Evolutionary conservation across 176 grass and related monocot species (phyloP), one percentile per base, ranked within the genome.

Genomic region (Zoysia japonica): DNA sequence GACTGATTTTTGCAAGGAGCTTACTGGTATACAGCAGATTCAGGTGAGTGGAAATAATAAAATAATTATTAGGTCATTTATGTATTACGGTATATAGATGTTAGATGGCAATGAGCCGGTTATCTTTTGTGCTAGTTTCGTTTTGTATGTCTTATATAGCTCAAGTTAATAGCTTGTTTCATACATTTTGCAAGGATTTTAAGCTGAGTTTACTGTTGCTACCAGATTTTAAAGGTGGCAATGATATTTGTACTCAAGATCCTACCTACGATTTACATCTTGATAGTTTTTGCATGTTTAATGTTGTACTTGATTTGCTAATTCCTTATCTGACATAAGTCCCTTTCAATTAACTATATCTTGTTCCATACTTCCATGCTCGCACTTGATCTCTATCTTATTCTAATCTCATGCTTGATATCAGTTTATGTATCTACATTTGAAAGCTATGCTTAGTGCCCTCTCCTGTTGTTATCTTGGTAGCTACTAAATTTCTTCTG

Each of bases 1-100:
- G 60, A 98, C 92, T 57, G 96, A 98, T 46, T 98, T 94, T 60
- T 98, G 96, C 92, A 98, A 93, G 83, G 92, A 98, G 76, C 92
- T 98, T 65, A 98, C 96, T 61, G 96, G 96, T 38, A 98, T 98
- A 70, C 90, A 95, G 70, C 96, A 98, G 84, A 94, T 98, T 86
- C 96, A 95, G 96, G 96, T 98, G 72, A 12, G 76, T 84, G 82
- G 60, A 52, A 71, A 71, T 65, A 71, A 10, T 42, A 19, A 50
- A 68, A 50, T 75, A 83, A 41, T 14, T 53, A 42, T 55, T 19
- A 67, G 15, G 38, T 12, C 20, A 47, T 14, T 6, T 57, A 37
- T 61, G 44, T 69, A 54, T 46, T 63, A 51, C 53, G 63, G 61
- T 82, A 55, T 78, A 72, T 47, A 57, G 7, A 61, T 5, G 9